Conservation (phyloP, 345 rosid species). For the Eucalyptus shirleyi region DNA sequence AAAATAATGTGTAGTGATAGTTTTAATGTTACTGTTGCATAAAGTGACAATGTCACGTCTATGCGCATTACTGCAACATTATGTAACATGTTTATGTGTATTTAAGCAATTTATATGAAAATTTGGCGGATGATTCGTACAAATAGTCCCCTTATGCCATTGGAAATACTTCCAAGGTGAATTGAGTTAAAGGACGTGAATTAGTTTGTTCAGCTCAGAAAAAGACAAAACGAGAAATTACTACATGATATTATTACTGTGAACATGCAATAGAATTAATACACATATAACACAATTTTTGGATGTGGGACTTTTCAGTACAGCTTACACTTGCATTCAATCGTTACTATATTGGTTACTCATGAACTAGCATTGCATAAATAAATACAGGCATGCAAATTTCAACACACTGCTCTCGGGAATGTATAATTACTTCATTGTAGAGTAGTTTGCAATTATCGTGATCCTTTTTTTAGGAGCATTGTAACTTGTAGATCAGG, state of each 20-base stretch:
- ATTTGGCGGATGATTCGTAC: neutral
- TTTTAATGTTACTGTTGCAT: neutral
- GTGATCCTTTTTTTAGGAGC: neutral
- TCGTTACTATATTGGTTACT: neutral
- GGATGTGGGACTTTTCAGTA: neutral
- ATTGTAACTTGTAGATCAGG: neutral
- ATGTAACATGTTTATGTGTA: too few species aligned
- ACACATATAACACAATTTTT: neutral
- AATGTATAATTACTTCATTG: neutral
- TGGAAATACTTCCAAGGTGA: too few species aligned
- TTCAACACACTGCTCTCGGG: fast-evolving
- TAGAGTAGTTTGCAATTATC: neutral
- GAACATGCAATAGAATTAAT: neutral
- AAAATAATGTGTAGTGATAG: too few species aligned
- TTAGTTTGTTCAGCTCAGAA: neutral
- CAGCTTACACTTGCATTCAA: neutral
- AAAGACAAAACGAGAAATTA: too few species aligned
- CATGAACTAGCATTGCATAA: neutral
- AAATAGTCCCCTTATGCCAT: neutral
- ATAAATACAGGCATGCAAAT: neutral
- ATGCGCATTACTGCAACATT: too few species aligned
- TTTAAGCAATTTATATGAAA: neutral
- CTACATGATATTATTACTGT: neutral
- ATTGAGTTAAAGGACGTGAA: neutral
- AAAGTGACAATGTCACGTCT: too few species aligned